Evolutionary conservation across 345 rosid species (phyloP).

Genomic region (Heritiera littoralis): DNA sequence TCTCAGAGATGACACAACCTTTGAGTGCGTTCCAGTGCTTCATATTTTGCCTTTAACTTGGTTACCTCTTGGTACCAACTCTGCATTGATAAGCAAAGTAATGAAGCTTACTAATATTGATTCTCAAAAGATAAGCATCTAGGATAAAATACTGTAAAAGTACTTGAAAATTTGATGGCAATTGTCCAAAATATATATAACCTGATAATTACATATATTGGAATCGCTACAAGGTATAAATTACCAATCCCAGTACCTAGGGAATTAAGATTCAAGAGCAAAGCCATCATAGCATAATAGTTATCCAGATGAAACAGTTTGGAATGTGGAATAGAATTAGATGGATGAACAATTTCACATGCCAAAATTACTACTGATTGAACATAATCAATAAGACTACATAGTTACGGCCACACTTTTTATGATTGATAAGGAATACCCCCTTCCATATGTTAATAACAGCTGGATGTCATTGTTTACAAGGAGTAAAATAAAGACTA

Average conservation of each 20-base stretch:
- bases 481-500: no score
- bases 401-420: no score
- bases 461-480: no score
- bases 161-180: neutral
- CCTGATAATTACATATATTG: neutral
- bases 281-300: neutral
- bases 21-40: constrained; percentile 79
- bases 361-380: no score
- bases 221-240: neutral
- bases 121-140: neutral
- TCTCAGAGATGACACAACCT: constrained; percentile 39
- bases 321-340: no score
- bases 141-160: no score
- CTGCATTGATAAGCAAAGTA: constrained; percentile 34
- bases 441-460: no score
- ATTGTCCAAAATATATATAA: neutral
- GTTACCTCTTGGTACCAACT: constrained; percentile 77
- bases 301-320: neutral
- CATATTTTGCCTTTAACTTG: constrained; percentile 74
- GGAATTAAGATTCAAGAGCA: neutral
- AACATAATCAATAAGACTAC: no score
- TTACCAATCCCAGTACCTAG: neutral
- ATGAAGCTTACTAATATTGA: neutral
- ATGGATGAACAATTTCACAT: no score
- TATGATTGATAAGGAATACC: no score